A percentile compares a stretch with the other conserved stretches of the same genome.
These are phyloP conservation scores for Cudoniella acicularis DNA, from an alignment of 495 filamentous ascomycete species.

Conservation along the genomic window DNA sequence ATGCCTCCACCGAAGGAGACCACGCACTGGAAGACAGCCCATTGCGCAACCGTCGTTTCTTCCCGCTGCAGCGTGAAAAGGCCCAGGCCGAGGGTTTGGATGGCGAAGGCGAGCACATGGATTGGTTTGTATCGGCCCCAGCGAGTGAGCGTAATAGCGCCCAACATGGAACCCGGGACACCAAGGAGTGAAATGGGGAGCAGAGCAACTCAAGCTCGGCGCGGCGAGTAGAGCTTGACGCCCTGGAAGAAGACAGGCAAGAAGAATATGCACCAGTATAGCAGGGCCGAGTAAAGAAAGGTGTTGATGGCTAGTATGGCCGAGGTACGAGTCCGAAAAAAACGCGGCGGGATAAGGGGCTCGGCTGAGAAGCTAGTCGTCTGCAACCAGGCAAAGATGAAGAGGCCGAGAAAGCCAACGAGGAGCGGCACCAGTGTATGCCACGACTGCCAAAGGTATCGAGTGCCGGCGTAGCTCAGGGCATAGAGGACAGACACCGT, in stretches of 20 bases:
- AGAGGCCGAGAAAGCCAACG: constrained; percentile 10
- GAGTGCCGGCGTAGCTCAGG: constrained; percentile 35
- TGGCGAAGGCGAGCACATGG: background rate
- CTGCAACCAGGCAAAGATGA: background rate
- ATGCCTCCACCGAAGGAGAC: background rate
- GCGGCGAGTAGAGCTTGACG: background rate
- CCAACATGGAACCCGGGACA: too few species aligned
- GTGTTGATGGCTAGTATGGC: constrained; percentile 20
- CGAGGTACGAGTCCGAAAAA: constrained; percentile 3
- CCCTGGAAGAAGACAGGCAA: background rate
- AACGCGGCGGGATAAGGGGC: constrained; percentile 3
- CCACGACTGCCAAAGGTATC: constrained; percentile 32
- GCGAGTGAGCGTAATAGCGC: too few species aligned
- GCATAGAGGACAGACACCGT: constrained; percentile 32
- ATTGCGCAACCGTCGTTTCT: background rate
- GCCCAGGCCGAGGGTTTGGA: background rate
- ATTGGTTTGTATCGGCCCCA: background rate
- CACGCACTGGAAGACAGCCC: background rate
- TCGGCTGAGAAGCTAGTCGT: background rate
- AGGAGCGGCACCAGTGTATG: constrained; percentile 25
- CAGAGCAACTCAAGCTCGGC: background rate
- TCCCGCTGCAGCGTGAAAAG: background rate
- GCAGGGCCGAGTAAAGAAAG: constrained; percentile 21
- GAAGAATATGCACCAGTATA: constrained; percentile 24
- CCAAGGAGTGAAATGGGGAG: background rate